Base-by-base conservation (phyloP, 2,329 filamentous ascomycete genomes). In the Pseudogymnoascus sp. region DNA sequence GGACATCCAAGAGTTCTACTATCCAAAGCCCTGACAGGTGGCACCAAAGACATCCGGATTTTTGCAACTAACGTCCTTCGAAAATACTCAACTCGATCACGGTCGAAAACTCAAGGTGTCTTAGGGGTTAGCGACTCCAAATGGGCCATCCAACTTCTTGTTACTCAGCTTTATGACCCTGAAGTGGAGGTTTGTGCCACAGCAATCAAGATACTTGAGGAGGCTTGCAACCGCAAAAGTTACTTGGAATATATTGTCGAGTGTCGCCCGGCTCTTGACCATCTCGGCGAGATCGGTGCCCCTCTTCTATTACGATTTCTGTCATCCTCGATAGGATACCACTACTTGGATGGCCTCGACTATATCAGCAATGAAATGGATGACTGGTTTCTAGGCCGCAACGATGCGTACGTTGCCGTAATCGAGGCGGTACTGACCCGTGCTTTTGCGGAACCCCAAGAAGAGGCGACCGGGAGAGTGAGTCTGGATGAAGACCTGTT, bases 351-450 rank as follows among this genome's bases (percentile, higher is more conserved):
- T 72, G 95, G 93, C 0, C 80, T 99, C 47, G 96, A 99, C 77
- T 99, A 99, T 74, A 99, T 99, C 75, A 97, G 93, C 66, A 95
- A 96, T 73, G 96, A 99, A 75, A 99, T 99, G 95, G 95, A 99
- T 69, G 96, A 99, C 76, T 99, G 95, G 95, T 99, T 97, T 73
- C 81, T 99, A 31, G 95, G 95, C 13, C 87, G 95, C 50, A 99
- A 99, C 72, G 93, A 99, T 74, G 88, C 87, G n/a, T 99, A 99
- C 69, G 95, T 99, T 61, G 84, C 87, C 38, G 84, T 97, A 42
- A 93, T 99, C 42, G 95, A 99, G 75, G 95, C 96, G n/a, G 96
- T 93, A 63, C 82, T 99, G 61, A 91, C 93, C 33, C 87, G 91
- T 65, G 89, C 93, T 0, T 93, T 96, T 72, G 75, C 82, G 68